These are phyloP conservation scores for Aureobasidium leucospermi DNA, from an alignment of 2,329 filamentous ascomycete species.

Conservation along the genomic window DNA sequence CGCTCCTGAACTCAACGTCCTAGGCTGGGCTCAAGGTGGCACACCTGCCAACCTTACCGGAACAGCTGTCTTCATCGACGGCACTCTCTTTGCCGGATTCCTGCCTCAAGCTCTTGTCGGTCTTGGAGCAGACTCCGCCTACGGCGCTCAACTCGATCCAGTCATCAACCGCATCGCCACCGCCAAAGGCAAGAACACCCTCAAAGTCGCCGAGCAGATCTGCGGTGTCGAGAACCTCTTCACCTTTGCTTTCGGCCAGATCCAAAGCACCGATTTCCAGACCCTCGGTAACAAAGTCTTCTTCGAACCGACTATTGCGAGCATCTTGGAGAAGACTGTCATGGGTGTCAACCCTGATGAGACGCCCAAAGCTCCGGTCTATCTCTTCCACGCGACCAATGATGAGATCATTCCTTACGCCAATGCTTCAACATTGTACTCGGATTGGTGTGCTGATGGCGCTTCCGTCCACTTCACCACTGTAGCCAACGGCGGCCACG, in stretches of 20 bases:
- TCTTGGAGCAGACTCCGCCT: conserved; percentile 19
- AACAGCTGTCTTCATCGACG: conserved; percentile 21
- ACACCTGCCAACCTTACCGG: conserved; percentile 35
- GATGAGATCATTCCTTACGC: conserved; percentile 27
- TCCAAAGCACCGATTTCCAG: conserved; percentile 18
- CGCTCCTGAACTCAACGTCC: conserved; percentile 24
- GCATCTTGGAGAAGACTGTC: conserved; percentile 17
- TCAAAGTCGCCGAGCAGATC: conserved; percentile 19
- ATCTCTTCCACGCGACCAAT: conserved; percentile 22
- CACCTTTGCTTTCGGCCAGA: conserved; percentile 20
- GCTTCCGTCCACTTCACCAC: conserved; percentile 23
- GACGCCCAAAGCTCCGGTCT: conserved; percentile 23
- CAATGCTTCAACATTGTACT: conserved; percentile 21
- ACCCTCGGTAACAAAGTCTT: conserved; percentile 20
- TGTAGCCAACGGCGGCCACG: conserved; percentile 21
- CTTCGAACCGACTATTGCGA: conserved; percentile 19
- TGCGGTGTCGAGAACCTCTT: conserved; percentile 20
- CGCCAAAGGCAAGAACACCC: conserved; percentile 16
- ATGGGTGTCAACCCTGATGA: conserved; percentile 21
- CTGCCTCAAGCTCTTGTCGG: conserved; percentile 21
- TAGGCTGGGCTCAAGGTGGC: conserved; percentile 27
- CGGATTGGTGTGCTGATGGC: conserved; percentile 24
- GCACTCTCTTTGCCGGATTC: conserved; percentile 23
- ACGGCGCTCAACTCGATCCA: conserved; percentile 19
- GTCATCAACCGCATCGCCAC: conserved; percentile 19